phyloP scores from a whole-genome alignment of 768 basidiomycete genomes.

The Termitomyces eurrhizus region DNA sequence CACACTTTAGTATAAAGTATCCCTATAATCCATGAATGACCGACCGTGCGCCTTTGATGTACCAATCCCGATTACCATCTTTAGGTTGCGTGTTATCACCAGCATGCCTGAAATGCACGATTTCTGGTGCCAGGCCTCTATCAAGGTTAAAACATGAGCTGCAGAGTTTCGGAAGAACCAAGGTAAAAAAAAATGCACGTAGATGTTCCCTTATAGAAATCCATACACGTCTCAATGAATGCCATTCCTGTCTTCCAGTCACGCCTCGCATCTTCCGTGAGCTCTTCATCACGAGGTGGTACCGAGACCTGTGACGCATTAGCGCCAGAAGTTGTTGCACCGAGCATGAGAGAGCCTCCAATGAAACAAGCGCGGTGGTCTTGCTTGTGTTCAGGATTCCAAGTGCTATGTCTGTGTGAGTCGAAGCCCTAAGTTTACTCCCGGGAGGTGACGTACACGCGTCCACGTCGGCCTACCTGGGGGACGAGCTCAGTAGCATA shows the following conservation, averaged over 20 bases:
- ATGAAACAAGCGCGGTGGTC: conserved; percentile 97
- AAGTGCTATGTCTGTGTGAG: conserved; percentile 39
- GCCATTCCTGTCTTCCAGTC: conserved; percentile 86
- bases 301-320: conserved; percentile 48
- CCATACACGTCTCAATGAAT: conserved; percentile 84
- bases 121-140: conserved; percentile 86
- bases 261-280: conserved; percentile 57
- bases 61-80: conserved; percentile 63
- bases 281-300: conserved; percentile 57
- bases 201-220: conserved; percentile 66
- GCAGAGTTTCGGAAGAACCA: neutral
- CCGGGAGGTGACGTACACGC: conserved; percentile 24
- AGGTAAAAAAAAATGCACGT: conserved; percentile 51
- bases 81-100: conserved; percentile 40
- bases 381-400: conserved; percentile 80
- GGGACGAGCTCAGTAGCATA: conserved; percentile 86
- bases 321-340: conserved; percentile 67
- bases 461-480: conserved; percentile 31
- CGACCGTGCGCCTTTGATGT: conserved; percentile 75
- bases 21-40: conserved; percentile 12
- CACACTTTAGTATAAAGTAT: neutral
- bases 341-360: conserved; percentile 86
- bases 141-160: neutral
- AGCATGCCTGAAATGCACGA: conserved; percentile 73
- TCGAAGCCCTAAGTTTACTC: neutral